Evolutionary conservation across 1,284 basidiomycete genomes (phyloP), one percentile per base, ranked within the genome.

Genomic region (Cerrena zonata): DNA sequence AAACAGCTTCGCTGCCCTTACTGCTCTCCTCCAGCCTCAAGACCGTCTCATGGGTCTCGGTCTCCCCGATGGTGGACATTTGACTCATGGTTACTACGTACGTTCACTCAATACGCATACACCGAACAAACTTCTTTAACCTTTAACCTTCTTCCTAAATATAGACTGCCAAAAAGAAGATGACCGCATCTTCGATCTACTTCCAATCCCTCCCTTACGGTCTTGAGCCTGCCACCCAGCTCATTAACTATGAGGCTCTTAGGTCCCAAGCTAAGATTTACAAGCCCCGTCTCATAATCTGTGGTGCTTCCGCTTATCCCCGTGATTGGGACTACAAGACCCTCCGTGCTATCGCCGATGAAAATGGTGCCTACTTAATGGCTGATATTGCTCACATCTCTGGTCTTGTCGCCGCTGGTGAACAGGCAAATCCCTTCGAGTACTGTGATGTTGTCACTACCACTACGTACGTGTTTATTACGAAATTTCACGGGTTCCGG

Each of bases 31-130:
- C 66, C 89, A 97, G 69, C 96, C 96, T 50, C 92, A 98, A 71
- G 96, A 99, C 73, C 89, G 96, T 59, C 82, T 99, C 63, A 99
- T 99, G 96, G 96, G 96, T 74, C 89, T 99, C 60, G 95, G 94
- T 58, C 87, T 99, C 47, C 94, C 96, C 30, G 94, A 98, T 65
- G 96, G 96, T 70, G 96, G 96, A 54, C 96, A 99, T 73, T 82
- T 99, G 59, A 97, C 94, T 40, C 94, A 98, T 70, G 94, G 94
- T 37, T 96, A 96, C 79, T 98, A 97, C 74, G 87, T 89, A 62
- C 56, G 82, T 51, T 24, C 24, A 13, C 5, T 15, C 41, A 34
- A 34, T 7, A 34, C 30, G 15, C 15, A 15, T 34, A n/a, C 30
- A 34, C 30, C 7, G 7, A 34, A 7, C 10, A 22, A 5, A 26